Percentiles rank a stretch among this genome's conserved stretches.
These are phyloP conservation scores for Pseudocercospora eumusae DNA, from an alignment of 2,329 filamentous ascomycete species.

Conservation along the genomic window DNA sequence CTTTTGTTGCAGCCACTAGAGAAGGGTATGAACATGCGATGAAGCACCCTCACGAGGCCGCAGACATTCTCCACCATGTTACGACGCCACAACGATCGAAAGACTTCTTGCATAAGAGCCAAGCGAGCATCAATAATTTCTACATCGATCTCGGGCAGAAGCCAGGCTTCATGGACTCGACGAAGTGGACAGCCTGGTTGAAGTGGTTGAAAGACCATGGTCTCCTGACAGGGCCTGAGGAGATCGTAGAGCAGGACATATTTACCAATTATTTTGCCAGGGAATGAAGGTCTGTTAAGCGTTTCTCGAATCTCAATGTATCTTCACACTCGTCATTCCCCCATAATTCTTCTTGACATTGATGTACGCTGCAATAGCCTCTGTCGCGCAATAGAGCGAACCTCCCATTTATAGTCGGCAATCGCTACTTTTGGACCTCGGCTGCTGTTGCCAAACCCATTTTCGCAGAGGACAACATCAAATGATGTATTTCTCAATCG, in stretches of 20 bases:
- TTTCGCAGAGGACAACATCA: neutral
- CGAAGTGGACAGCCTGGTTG: conserved; percentile 24
- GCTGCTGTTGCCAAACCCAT: neutral
- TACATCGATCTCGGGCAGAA: conserved; percentile 30
- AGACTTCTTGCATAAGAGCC: conserved; percentile 35
- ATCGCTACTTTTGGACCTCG: neutral
- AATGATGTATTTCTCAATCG: neutral
- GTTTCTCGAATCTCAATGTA: neutral
- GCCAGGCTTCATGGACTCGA: conserved; percentile 21
- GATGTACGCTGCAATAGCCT: neutral
- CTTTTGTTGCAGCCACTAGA: conserved; percentile 35
- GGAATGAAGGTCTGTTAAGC: neutral
- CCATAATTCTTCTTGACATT: neutral
- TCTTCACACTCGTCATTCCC: neutral
- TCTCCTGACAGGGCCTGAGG: conserved; percentile 13
- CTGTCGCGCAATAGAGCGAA: neutral
- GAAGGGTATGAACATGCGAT: conserved; percentile 35
- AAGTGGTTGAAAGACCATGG: conserved; percentile 19
- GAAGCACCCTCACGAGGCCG: conserved; percentile 26
- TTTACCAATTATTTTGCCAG: conserved; percentile 23
- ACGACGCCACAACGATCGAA: conserved; percentile 28
- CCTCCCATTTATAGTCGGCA: neutral
- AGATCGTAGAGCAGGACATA: conserved; percentile 18
- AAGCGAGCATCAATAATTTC: conserved; percentile 35
- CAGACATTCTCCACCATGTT: conserved; percentile 21